These are phyloP conservation scores for Annulohypoxylon truncatum DNA, from an alignment of 2,329 filamentous ascomycete genomes.

Conservation along the genomic window DNA sequence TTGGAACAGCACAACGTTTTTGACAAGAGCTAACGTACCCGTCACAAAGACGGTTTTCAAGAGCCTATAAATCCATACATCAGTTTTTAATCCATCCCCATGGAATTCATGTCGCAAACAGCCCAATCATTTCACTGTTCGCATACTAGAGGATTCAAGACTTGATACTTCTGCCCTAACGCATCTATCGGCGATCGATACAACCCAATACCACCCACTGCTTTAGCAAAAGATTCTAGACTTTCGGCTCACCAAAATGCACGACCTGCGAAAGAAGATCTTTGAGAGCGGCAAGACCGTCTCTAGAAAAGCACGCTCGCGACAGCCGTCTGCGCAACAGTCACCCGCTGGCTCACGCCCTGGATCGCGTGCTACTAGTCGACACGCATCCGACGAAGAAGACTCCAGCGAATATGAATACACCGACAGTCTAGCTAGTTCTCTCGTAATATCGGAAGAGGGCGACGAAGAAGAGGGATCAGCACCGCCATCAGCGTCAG, in stretches of 20 bases:
- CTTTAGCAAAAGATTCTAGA: not conserved
- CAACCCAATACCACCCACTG: not conserved
- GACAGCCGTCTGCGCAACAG: constrained; percentile 64
- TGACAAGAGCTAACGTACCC: constrained; percentile 7
- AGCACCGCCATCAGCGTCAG: constrained; percentile 66
- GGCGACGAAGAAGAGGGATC: constrained; percentile 65
- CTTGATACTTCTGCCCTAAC: constrained; percentile 38
- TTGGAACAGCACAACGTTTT: not conserved
- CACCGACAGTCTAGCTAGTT: constrained; percentile 61
- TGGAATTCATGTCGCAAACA: constrained; percentile 46
- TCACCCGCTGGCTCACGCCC: constrained; percentile 70
- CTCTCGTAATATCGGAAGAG: constrained; percentile 71
- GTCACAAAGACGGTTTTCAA: constrained; percentile 17
- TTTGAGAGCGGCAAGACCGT: constrained; percentile 79
- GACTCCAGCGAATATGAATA: constrained; percentile 66
- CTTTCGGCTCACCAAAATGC: constrained; percentile 58
- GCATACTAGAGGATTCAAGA: constrained; percentile 46
- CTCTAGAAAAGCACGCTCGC: constrained; percentile 73
- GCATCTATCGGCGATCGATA: constrained; percentile 1
- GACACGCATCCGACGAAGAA: constrained; percentile 74
- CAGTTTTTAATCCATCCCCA: constrained; percentile 42
- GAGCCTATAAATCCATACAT: not conserved
- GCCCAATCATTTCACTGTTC: constrained; percentile 38
- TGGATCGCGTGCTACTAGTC: constrained; percentile 69
- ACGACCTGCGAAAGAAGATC: constrained; percentile 74